Conservation (phyloP, 208 protist genomes). For the Jaenimonas drosophilae region DNA sequence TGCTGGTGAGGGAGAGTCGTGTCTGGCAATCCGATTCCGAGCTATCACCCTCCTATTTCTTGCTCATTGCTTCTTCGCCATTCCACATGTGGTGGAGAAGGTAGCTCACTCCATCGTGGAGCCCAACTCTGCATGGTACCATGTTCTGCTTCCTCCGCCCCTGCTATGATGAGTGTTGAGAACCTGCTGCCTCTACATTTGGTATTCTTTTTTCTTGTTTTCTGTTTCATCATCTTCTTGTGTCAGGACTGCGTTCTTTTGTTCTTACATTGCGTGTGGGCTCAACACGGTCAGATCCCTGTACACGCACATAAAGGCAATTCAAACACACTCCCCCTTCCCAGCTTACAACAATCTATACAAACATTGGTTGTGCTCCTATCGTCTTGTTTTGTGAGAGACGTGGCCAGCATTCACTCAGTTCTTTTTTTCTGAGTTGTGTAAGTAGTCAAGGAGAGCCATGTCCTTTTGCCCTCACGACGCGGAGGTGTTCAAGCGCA, state of each 20-base stretch:
- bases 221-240: slow-evolving; percentile 2
- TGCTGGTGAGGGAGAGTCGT: no score
- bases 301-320: no score
- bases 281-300: background rate
- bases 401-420: background rate
- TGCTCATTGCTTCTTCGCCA: no score
- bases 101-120: no score
- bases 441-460: slow-evolving; percentile 4
- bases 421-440: slow-evolving; percentile 4
- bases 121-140: no score
- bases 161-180: background rate
- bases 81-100: no score
- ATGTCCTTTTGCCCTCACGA: slow-evolving; percentile 45
- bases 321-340: no score
- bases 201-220: slow-evolving; percentile 1
- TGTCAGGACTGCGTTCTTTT: background rate
- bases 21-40: no score
- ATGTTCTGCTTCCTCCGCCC: no score
- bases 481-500: slow-evolving; percentile 39
- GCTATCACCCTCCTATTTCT: no score
- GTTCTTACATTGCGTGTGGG: background rate
- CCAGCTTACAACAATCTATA: no score
- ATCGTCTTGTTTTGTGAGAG: background rate
- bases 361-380: background rate
- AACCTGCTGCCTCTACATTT: background rate